Base-by-base conservation (phyloP, 2,329 filamentous ascomycete genomes). In the Fusarium duplospermum region DNA sequence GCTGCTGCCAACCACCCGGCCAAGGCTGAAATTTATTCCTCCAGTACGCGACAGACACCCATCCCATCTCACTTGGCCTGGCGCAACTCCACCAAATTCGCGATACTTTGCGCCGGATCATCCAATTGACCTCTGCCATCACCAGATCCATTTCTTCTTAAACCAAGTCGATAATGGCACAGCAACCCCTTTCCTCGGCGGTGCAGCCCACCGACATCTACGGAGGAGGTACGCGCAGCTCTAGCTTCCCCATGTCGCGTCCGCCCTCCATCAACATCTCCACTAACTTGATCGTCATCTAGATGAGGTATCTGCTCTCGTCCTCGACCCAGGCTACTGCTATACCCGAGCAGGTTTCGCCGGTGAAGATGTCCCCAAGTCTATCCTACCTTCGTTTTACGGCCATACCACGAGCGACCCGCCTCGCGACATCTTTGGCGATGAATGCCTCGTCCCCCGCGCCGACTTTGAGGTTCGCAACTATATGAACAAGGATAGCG, bases 301-400 rank as follows among this genome's bases (percentile, higher is more conserved):
- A 98, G 96, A 99, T 87, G 96, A 99, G 87, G 95, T 99, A 75
- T 97, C 95, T 38, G 97, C 97, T 62, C 93, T 99, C 77, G 94
- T 99, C 40, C 94, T 99, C 81, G 96, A 99, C 81, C 94, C 96
- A 4, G 96, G 97, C 71, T 98, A 95, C 86, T 94, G 93, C 80
- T 93, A 91, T 77, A 95, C 94, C 45, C 95, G 97, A 84, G 96
- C 95, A 69, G 96, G 96, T 67, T 99, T 98, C 81, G 97, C 97
- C 14, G 96, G 97, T 81, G 97, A 99, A 89, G 96, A 99, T 85
- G 93, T 95, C 1, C 96, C 96, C 77, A 98, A 98, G 86, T 95
- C 94, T 33, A 92, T 98, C 66, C 89, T 97, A 67, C 95, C 96
- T 31, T 96, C 95, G 52, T 94, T 93, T 85, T 99, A 99, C 85